phyloP scores from a whole-genome alignment of 2,329 filamentous ascomycete genomes.

The Allantophomopsis lycopodina region DNA sequence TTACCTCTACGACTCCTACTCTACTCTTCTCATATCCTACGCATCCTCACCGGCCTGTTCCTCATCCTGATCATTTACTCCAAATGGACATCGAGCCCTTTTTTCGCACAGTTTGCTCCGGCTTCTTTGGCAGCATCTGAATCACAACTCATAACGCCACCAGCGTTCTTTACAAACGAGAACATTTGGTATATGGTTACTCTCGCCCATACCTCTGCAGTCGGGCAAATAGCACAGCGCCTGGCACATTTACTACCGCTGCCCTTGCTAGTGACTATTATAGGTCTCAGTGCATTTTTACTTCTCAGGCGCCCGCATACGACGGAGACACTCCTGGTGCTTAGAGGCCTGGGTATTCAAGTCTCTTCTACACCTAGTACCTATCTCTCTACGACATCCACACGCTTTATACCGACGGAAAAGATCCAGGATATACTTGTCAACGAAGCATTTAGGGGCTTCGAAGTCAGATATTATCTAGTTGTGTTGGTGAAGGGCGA shows the following conservation, averaged over 20 bases:
- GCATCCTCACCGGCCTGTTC: conserved; percentile 23
- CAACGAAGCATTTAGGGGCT: conserved; percentile 87
- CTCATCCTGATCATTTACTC: conserved; percentile 35
- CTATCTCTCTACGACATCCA: conserved; percentile 48
- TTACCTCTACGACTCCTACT: conserved; percentile 31
- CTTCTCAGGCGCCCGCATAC: conserved; percentile 32
- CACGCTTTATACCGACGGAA: conserved; percentile 78
- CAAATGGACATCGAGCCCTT: conserved; percentile 22
- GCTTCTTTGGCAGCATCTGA: conserved; percentile 1
- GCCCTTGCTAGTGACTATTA: conserved; percentile 24
- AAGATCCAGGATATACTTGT: conserved; percentile 89
- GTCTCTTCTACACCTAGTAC: conserved; percentile 59
- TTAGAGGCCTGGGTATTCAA: conserved; percentile 83
- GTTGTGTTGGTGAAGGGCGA: conserved; percentile 85
- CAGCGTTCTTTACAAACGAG: conserved; percentile 5
- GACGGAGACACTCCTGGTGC: conserved; percentile 77
- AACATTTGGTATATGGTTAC: conserved; percentile 15
- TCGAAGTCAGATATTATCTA: conserved; percentile 82
- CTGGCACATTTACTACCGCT: conserved; percentile 23
- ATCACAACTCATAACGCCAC: neutral
- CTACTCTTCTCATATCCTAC: conserved; percentile 26
- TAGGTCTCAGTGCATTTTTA: conserved; percentile 25
- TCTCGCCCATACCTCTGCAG: conserved; percentile 12
- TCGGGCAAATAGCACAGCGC: conserved; percentile 18
- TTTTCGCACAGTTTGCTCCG: conserved; percentile 4